A percentile compares a stretch with the other conserved stretches of the same genome.
Conservation (phyloP, 495 filamentous ascomycete genomes). For the Xylaria cubensis region DNA sequence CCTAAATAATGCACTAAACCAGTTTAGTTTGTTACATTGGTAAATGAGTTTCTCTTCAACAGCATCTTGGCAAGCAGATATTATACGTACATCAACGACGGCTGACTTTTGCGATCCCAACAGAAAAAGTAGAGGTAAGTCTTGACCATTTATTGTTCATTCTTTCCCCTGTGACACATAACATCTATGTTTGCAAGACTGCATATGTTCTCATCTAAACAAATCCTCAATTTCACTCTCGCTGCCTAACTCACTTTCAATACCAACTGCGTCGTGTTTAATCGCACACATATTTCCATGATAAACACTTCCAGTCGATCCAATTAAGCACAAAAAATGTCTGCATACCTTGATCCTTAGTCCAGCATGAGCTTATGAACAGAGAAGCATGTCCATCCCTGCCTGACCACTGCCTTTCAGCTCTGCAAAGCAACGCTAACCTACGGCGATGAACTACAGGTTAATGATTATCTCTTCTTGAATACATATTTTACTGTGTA, state of each 20-base stretch:
- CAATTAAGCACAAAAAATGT: not conserved
- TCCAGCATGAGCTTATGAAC: not conserved
- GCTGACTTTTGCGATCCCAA: not conserved
- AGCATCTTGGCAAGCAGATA: slow-evolving; percentile 2
- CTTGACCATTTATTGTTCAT: not conserved
- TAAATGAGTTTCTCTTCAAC: slow-evolving; percentile 13
- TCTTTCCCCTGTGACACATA: not conserved
- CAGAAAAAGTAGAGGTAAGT: not conserved
- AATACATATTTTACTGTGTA: not conserved
- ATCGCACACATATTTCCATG: not conserved
- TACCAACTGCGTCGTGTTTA: not conserved
- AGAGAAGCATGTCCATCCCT: slow-evolving; percentile 1
- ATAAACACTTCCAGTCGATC: not conserved
- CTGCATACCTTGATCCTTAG: not conserved
- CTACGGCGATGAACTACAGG: not conserved
- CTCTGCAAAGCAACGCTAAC: not conserved
- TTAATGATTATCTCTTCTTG: not conserved
- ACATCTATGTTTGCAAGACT: not conserved
- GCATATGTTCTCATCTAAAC: not conserved
- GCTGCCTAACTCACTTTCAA: not conserved
- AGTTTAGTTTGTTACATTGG: not conserved
- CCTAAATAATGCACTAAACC: not conserved
- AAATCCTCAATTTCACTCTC: not conserved
- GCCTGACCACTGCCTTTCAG: not conserved
- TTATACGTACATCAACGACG: not conserved